Conservation (phyloP, 768 basidiomycete species). For the Panus rudis region DNA sequence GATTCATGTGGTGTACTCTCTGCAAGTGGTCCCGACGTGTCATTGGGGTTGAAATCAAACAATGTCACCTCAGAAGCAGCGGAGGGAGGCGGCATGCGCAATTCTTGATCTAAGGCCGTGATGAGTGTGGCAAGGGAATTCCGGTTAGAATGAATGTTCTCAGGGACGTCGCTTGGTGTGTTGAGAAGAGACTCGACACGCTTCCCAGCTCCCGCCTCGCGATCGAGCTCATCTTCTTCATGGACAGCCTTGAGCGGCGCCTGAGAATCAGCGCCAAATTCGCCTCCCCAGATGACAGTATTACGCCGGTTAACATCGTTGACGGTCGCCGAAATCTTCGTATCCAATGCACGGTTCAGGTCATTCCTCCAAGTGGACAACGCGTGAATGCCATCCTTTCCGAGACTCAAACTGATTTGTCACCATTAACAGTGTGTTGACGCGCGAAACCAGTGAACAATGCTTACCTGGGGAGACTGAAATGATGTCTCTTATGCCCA, state of each 20-base stretch:
- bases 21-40: conserved; percentile 37
- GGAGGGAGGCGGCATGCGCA: conserved; percentile 33
- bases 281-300: no score
- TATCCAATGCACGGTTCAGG: conserved; percentile 43
- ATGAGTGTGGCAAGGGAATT: conserved; percentile 41
- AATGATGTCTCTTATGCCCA: conserved; percentile 53
- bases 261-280: conserved; percentile 14
- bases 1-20: conserved; percentile 61
- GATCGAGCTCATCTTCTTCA: conserved; percentile 32
- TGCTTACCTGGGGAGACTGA: conserved; percentile 60
- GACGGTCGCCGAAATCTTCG: conserved; percentile 32
- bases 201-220: conserved; percentile 13
- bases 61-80: conserved; percentile 57
- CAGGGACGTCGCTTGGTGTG: conserved; percentile 43
- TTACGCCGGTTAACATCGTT: conserved; percentile 34
- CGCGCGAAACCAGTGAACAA: neutral
- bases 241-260: conserved; percentile 30
- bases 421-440: neutral
- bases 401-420: conserved; percentile 48
- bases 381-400: conserved; percentile 49
- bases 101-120: conserved; percentile 25
- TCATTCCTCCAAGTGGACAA: conserved; percentile 47
- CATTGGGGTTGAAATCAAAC: conserved; percentile 37
- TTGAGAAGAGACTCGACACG: conserved; percentile 21
- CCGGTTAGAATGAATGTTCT: conserved; percentile 42